Conservation (phyloP, 306 rosid species). For the Quercus dentata region DNA sequence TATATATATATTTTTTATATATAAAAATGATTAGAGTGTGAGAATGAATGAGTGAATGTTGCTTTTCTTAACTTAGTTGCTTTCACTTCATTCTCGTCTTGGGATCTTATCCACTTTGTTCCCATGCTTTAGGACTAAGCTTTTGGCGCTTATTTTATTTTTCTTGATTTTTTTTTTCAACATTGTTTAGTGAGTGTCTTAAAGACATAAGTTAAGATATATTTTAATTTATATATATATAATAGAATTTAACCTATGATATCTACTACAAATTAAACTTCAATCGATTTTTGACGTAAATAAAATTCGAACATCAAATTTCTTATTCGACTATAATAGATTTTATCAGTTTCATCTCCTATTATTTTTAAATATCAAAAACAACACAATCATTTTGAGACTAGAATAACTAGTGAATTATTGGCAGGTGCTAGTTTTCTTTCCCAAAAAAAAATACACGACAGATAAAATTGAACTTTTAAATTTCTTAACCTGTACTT, state of each 20-base stretch:
- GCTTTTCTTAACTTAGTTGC: slow-evolving; percentile 18
- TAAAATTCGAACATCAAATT: fast-evolving
- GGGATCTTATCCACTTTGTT: slow-evolving; percentile 30
- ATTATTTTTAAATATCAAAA: no score
- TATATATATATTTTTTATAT: no score
- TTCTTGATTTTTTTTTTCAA: not conserved
- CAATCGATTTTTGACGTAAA: fast-evolving
- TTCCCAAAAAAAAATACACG: not conserved
- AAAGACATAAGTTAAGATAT: no score
- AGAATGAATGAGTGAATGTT: not conserved
- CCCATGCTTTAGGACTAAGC: slow-evolving; percentile 39
- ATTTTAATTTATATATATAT: no score
- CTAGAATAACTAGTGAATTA: not conserved
- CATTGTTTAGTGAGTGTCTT: no score
- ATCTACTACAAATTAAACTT: no score
- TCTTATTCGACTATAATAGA: fast-evolving
- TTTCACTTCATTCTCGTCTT: slow-evolving; percentile 27
- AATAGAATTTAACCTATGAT: no score
- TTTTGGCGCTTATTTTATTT: not conserved
- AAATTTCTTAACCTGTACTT: not conserved
- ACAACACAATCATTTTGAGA: no score
- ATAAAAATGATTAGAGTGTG: not conserved
- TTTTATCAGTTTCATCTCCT: no score
- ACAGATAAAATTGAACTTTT: not conserved
- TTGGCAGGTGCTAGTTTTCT: not conserved